These are phyloP conservation scores for Mycena polygramma DNA, from an alignment of 768 basidiomycete genomes.

Conservation along the genomic window DNA sequence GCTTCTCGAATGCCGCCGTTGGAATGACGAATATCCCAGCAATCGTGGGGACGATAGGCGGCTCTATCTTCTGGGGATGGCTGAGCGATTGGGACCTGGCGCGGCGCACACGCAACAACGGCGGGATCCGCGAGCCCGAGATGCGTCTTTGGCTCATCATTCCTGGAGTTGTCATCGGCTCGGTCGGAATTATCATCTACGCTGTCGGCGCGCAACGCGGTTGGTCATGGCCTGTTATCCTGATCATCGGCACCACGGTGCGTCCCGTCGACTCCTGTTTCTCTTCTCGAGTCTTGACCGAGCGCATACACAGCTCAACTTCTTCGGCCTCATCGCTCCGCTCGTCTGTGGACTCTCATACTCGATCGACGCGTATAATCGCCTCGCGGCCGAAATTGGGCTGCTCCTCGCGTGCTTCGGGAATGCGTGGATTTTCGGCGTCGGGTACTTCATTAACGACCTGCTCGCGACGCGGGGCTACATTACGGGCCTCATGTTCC, in stretches of 20 bases:
- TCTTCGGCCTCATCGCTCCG: constrained; percentile 29
- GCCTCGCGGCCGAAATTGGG: constrained; percentile 28
- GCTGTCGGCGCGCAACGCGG: constrained; percentile 27
- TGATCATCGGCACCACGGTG: constrained; percentile 21
- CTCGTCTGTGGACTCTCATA: constrained; percentile 25
- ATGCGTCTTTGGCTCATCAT: constrained; percentile 29
- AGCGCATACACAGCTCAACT: constrained; percentile 18
- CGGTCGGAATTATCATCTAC: constrained; percentile 24
- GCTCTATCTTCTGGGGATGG: constrained; percentile 26
- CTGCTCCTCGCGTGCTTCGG: constrained; percentile 26
- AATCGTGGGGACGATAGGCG: constrained; percentile 13
- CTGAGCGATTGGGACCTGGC: constrained; percentile 30
- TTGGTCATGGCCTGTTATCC: constrained; percentile 25
- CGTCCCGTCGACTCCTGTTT: background rate
- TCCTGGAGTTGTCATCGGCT: constrained; percentile 14
- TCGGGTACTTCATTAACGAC: constrained; percentile 26
- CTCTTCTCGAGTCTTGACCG: background rate
- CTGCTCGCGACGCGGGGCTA: constrained; percentile 23
- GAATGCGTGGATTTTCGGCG: constrained; percentile 29
- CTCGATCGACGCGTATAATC: constrained; percentile 31
- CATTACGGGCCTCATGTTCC: constrained; percentile 22
- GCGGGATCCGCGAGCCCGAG: constrained; percentile 30
- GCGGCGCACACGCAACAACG: constrained; percentile 31
- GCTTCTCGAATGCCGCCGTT: constrained; percentile 22
- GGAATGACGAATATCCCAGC: constrained; percentile 26